Evolutionary conservation across 768 basidiomycete genomes (phyloP).

Genomic region (Porpolomopsis calyptriformis): DNA sequence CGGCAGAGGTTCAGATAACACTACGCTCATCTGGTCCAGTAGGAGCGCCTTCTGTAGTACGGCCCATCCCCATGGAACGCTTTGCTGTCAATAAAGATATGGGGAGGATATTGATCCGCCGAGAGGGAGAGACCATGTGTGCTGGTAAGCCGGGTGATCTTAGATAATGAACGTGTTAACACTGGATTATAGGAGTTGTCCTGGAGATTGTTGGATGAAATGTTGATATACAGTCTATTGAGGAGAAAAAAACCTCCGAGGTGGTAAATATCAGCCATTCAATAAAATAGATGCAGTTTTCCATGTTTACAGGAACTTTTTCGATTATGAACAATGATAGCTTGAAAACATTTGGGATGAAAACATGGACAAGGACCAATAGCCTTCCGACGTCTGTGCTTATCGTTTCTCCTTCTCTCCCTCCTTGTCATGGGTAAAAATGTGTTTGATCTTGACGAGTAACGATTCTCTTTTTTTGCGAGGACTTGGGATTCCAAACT

Average conservation of each 20-base stretch:
- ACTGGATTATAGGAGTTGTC: slow-evolving; percentile 28
- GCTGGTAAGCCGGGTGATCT: slow-evolving; percentile 45
- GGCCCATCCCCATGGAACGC: slow-evolving; percentile 76
- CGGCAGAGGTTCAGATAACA: slow-evolving; percentile 79
- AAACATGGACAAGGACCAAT: not conserved
- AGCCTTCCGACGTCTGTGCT: not conserved
- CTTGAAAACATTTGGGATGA: no score
- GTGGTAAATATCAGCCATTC: not conserved
- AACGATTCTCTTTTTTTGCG: slow-evolving; percentile 46
- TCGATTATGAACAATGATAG: no score
- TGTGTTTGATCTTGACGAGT: slow-evolving; percentile 40
- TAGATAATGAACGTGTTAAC: not conserved
- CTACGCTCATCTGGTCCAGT: slow-evolving; percentile 49
- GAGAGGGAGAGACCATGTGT: slow-evolving; percentile 89
- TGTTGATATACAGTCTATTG: not conserved
- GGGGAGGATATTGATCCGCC: slow-evolving; percentile 81
- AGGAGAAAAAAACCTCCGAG: not conserved
- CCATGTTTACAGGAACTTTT: not conserved
- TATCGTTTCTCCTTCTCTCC: slow-evolving; percentile 29
- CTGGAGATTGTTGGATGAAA: slow-evolving; percentile 28
- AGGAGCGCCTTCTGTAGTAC: slow-evolving; percentile 31
- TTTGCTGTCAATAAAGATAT: slow-evolving; percentile 89
- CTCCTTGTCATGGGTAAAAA: slow-evolving; percentile 39
- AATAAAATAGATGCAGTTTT: not conserved
- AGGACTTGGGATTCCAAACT: slow-evolving; percentile 23